Conservation (phyloP, 441 rosid genomes). For the Eutrema salsugineum region DNA sequence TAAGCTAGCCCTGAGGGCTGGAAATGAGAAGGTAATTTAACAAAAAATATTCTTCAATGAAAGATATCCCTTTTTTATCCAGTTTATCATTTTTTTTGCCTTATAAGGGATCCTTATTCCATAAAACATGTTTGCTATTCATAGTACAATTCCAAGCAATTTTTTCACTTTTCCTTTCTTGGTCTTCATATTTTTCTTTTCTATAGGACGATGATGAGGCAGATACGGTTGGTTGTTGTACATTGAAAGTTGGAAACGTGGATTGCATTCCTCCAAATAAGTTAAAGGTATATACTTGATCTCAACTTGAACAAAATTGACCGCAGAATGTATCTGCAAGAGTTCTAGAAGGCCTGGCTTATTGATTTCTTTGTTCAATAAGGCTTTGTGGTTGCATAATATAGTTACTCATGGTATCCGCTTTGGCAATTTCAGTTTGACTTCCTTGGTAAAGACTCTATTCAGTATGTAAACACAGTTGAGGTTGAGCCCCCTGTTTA, state of each 20-base stretch:
- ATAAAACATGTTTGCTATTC: background rate
- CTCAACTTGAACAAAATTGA: background rate
- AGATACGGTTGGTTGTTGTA: slow-evolving; percentile 99
- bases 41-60: background rate
- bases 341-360: background rate
- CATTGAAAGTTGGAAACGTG: slow-evolving; percentile 92
- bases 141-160: background rate
- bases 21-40: slow-evolving; percentile 93
- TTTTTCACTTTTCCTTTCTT: slow-evolving; percentile 5
- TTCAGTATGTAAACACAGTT: slow-evolving; percentile 91
- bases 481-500: slow-evolving; percentile 93
- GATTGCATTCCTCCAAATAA: slow-evolving; percentile 81
- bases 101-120: background rate
- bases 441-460: slow-evolving; percentile 99
- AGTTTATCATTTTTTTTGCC: background rate
- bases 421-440: slow-evolving; percentile 70
- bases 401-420: slow-evolving; percentile 20
- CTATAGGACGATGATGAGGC: slow-evolving; percentile 98
- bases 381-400: slow-evolving; percentile 2
- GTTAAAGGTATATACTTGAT: slow-evolving; percentile 60
- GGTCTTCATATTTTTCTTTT: background rate
- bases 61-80: background rate
- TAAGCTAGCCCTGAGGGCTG: slow-evolving; percentile 97
- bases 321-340: background rate
- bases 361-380: background rate